Percentiles rank a stretch among this genome's conserved stretches.
These are phyloP conservation scores for Comarum palustre DNA, from an alignment of 306 rosid species.

Conservation along the genomic window DNA sequence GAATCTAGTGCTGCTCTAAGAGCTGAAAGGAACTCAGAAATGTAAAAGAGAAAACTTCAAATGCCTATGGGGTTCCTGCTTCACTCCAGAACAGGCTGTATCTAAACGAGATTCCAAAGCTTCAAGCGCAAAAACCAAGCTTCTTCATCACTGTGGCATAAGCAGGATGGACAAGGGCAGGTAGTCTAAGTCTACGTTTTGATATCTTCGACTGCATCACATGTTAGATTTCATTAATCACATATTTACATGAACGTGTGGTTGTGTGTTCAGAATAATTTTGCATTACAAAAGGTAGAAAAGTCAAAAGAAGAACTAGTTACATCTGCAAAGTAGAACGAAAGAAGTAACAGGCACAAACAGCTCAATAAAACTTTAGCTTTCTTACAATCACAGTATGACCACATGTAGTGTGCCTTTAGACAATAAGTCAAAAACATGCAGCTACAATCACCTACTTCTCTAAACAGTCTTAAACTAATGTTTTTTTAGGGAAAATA, in stretches of 20 bases:
- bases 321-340: neutral
- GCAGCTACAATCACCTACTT: neutral
- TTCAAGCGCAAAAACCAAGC: constrained; percentile 62
- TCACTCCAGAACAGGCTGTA: constrained; percentile 22
- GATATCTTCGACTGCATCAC: constrained; percentile 84
- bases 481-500: too few species aligned
- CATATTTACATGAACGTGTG: neutral
- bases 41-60: neutral
- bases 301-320: neutral
- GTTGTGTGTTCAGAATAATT: neutral
- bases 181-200: constrained; percentile 75
- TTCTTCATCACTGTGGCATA: constrained; percentile 94
- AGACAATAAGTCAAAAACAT: neutral
- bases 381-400: neutral
- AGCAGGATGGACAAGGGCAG: constrained; percentile 65
- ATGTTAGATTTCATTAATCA: constrained; percentile 11
- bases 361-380: neutral
- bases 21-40: constrained; percentile 13
- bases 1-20: neutral
- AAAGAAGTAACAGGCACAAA: neutral
- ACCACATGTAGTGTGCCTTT: neutral
- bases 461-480: neutral
- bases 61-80: neutral
- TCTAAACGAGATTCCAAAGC: constrained; percentile 19
- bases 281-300: neutral